These are phyloP conservation scores for Lachnellula subtilissima DNA, from an alignment of 2,329 filamentous ascomycete genomes.

Conservation along the genomic window DNA sequence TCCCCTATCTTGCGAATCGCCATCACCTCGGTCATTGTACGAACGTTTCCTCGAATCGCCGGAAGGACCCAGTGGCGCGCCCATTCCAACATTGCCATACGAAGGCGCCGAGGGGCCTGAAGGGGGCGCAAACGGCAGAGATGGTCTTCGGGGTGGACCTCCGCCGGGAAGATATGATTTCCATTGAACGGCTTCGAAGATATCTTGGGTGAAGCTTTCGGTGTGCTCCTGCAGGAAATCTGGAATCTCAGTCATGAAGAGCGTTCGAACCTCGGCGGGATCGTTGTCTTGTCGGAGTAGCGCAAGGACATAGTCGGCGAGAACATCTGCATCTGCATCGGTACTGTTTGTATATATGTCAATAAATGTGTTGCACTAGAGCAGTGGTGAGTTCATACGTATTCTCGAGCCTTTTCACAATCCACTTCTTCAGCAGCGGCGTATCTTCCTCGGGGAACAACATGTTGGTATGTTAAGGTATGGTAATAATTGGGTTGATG, in stretches of 20 bases:
- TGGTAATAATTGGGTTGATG: not conserved
- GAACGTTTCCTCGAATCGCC: constrained; percentile 46
- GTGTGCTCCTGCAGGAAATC: constrained; percentile 71
- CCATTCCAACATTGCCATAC: constrained; percentile 23
- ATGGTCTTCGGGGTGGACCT: constrained; percentile 34
- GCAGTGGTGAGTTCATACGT: constrained; percentile 44
- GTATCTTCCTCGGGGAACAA: constrained; percentile 59
- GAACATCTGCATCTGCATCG: constrained; percentile 74
- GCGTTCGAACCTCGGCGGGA: constrained; percentile 56
- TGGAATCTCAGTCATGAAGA: constrained; percentile 66
- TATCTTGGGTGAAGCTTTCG: constrained; percentile 61
- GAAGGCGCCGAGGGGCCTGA: constrained; percentile 23
- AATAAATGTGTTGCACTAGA: constrained; percentile 3
- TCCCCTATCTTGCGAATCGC: constrained; percentile 32
- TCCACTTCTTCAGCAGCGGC: constrained; percentile 67
- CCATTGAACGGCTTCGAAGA: constrained; percentile 61
- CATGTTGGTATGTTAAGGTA: constrained; percentile 37
- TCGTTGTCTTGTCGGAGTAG: constrained; percentile 67
- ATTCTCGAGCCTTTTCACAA: constrained; percentile 70
- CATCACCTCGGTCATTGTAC: constrained; percentile 49
- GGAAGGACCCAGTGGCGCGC: constrained; percentile 16
- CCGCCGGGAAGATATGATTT: constrained; percentile 57
- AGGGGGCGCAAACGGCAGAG: constrained; percentile 25
- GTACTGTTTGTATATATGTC: constrained; percentile 48
- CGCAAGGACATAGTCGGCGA: constrained; percentile 80